phyloP scores from a whole-genome alignment of 2,329 filamentous ascomycete species.

The Incumbomyces lentus region DNA sequence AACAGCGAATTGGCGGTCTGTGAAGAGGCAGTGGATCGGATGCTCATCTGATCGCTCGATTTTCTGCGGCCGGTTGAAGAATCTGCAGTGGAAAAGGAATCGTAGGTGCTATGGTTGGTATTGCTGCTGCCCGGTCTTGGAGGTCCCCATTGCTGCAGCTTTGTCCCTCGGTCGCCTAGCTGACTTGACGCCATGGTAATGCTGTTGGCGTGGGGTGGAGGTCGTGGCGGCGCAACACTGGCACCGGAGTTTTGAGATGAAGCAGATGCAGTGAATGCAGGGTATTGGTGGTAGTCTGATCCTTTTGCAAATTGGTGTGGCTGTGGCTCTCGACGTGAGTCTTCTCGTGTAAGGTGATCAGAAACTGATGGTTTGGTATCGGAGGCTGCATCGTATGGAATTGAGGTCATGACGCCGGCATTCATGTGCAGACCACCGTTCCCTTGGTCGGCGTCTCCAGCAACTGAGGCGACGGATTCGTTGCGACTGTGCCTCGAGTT shows the following conservation, averaged over 20 bases:
- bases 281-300: conserved; percentile 84
- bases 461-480: conserved; percentile 62
- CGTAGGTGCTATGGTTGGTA: conserved; percentile 51
- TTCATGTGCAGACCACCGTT: conserved; percentile 56
- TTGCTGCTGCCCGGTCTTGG: conserved; percentile 43
- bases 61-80: conserved; percentile 44
- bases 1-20: conserved; percentile 48
- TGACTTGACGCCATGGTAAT: conserved; percentile 61
- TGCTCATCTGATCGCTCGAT: conserved; percentile 55
- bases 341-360: conserved; percentile 60
- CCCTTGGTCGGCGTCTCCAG: conserved; percentile 54
- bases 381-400: conserved; percentile 68
- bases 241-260: conserved; percentile 41
- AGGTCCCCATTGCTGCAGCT: conserved; percentile 67
- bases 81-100: conserved; percentile 47
- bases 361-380: conserved; percentile 61
- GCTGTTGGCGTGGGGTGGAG: conserved; percentile 41
- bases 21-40: conserved; percentile 52
- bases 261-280: conserved; percentile 52
- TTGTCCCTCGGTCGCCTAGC: conserved; percentile 57
- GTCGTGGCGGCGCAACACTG: conserved; percentile 52
- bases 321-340: conserved; percentile 49
- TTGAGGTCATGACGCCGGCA: conserved; percentile 74
- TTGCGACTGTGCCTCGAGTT: conserved; percentile 63
- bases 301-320: conserved; percentile 76